phyloP scores from a whole-genome alignment of 73 alveolate genomes.

The Tetrahymena borealis region DNA sequence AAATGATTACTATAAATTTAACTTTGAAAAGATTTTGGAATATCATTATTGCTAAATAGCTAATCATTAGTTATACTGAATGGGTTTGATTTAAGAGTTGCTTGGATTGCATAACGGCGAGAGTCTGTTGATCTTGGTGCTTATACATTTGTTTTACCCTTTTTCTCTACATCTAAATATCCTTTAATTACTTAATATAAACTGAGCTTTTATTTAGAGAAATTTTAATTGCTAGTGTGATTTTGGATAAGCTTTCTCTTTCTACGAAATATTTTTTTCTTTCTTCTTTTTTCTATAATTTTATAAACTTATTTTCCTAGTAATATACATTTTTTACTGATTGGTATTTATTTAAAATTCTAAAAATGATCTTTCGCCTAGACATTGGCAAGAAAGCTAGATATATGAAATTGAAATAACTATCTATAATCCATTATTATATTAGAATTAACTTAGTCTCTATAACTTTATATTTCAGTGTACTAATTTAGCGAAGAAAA shows the following conservation, averaged over 20 bases:
- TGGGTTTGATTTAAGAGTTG: too few species aligned
- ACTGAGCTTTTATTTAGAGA: neutral
- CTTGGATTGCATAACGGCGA: neutral
- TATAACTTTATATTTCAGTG: neutral
- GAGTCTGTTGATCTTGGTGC: neutral
- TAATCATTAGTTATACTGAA: too few species aligned
- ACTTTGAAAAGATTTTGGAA: too few species aligned
- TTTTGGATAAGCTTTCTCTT: neutral
- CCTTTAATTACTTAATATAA: neutral
- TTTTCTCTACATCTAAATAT: neutral
- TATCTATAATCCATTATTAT: neutral
- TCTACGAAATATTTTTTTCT: neutral
- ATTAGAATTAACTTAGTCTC: neutral
- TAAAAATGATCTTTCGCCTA: neutral
- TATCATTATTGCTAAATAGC: too few species aligned
- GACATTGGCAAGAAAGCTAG: neutral
- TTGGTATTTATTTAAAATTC: neutral
- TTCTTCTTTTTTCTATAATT: neutral
- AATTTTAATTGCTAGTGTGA: neutral
- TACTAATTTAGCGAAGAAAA: neutral
- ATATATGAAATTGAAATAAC: neutral
- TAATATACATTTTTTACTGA: neutral
- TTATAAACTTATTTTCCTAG: neutral
- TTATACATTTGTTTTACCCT: neutral
- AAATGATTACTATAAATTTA: too few species aligned